Evolutionary conservation across 306 rosid species (phyloP).

Genomic region (Arachis hypogaea): DNA sequence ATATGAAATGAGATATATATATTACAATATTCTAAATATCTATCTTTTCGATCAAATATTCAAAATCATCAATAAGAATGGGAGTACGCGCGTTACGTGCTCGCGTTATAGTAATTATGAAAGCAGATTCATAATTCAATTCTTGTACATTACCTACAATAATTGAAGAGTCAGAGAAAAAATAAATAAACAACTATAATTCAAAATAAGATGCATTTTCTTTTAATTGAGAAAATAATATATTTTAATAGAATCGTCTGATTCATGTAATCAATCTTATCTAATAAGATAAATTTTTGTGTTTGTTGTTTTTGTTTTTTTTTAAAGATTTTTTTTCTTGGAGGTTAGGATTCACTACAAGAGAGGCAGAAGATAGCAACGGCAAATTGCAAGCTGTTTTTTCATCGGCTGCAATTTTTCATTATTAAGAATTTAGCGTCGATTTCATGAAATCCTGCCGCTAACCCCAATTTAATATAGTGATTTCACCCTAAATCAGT

Average conservation of each 20-base stretch:
- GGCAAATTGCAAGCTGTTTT: no score
- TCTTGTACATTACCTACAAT: neutral
- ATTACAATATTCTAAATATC: constrained; percentile 31
- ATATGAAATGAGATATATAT: constrained; percentile 34
- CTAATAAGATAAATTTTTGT: no score
- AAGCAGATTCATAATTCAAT: neutral
- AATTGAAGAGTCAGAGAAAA: neutral
- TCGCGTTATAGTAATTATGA: neutral
- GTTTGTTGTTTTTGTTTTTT: no score
- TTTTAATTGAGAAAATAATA: neutral
- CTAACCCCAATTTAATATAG: no score
- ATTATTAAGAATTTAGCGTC: no score
- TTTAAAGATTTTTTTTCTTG: neutral
- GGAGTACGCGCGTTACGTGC: neutral
- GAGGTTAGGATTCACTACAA: neutral
- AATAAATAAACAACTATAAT: neutral
- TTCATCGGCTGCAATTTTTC: no score
- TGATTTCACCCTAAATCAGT: no score
- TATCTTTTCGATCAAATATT: constrained; percentile 36
- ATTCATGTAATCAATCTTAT: no score
- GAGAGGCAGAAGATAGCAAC: no score
- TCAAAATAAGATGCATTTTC: neutral
- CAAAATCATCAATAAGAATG: neutral
- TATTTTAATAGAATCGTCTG: no score
- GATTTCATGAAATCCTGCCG: no score